Evolutionary conservation across 148 eudicot genomes (phyloP), one percentile per base, ranked within the genome.

Genomic region (Amaranthus hypochondriacus): DNA sequence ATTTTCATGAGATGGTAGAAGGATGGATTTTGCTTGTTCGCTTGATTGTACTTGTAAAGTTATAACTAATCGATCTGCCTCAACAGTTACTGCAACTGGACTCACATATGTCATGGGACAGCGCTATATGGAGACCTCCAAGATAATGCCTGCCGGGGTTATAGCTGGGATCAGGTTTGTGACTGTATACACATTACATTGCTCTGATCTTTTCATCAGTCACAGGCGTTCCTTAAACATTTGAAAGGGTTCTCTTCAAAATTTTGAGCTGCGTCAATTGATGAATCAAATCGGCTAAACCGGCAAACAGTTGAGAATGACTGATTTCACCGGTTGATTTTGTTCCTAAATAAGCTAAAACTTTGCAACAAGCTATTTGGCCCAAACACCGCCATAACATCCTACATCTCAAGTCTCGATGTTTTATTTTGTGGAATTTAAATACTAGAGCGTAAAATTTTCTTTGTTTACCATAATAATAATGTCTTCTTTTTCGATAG

Each of bases 81-180:
- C 59, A 53, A 74, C 94, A 95, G 99, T 82, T 78, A 81, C 81
- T 73, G 99, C 99, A 49, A 79, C 81, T 62, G 74, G 79, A 65
- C 93, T 95, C 72, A 88, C 99, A 42, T 92, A 79, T 78, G 83
- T 88, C 73, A 92, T 95, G 99, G 97, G 93, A 70, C 93, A 92
- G 65, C 89, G 96, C 6, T 95, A 90, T 70, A 73, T 87, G 86
- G 83, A 89, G 77, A 88, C 97, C 68, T 84, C 89, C 50, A 95
- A 92, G 85, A 84, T 95, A 71, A 95, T 95, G 99, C 99, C 99
- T 52, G 90, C 99, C 75, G 99, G 99, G 67, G 43, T 95, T 67
- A 82, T 95, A 85, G 90, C 97, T 68, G 90, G 81, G 57, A 88
- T 95, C 83, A 95, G 99, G 99, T 95, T 86, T 73, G 62, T 73